These are phyloP conservation scores for Cyclotella atomus DNA, from an alignment of 108 stramenopile species.

Conservation along the genomic window DNA sequence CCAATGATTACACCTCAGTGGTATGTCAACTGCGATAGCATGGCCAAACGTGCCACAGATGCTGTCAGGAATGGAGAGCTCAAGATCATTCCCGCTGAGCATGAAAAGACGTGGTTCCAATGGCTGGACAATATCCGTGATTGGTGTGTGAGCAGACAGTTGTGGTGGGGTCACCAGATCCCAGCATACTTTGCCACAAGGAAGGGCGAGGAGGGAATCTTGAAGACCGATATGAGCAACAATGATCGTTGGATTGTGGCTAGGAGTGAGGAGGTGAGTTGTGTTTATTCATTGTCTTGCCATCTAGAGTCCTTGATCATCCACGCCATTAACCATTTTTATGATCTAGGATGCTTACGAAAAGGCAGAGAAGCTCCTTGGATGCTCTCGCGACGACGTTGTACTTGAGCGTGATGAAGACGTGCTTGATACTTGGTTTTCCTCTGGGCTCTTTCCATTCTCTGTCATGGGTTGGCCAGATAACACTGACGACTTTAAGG, in stretches of 20 bases:
- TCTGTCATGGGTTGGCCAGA: slow-evolving; percentile 99
- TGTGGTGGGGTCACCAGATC: slow-evolving; percentile 99
- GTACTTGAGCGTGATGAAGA: slow-evolving; percentile 94
- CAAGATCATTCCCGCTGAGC: slow-evolving; percentile 91
- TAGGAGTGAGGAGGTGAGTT: slow-evolving; percentile 78
- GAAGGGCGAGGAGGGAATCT: slow-evolving; percentile 66
- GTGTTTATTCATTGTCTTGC: background rate
- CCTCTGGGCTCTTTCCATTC: slow-evolving; percentile 98
- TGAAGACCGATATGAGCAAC: slow-evolving; percentile 82
- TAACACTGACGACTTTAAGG: slow-evolving; percentile 92
- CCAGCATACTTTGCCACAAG: slow-evolving; percentile 98
- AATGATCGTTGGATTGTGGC: slow-evolving; percentile 98
- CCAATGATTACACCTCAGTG: slow-evolving; percentile 99
- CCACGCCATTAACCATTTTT: background rate
- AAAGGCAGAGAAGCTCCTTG: slow-evolving; percentile 83
- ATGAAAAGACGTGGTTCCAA: slow-evolving; percentile 96
- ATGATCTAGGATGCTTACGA: slow-evolving; percentile 68
- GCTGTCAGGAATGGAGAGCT: slow-evolving; percentile 96
- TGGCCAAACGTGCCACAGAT: slow-evolving; percentile 94
- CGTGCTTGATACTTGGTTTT: slow-evolving; percentile 99
- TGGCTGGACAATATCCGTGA: slow-evolving; percentile 99
- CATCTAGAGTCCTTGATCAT: background rate
- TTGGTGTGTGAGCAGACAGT: slow-evolving; percentile 98
- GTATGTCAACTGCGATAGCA: slow-evolving; percentile 96
- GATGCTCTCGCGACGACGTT: slow-evolving; percentile 81